Evolutionary conservation across 345 rosid species (phyloP).

Genomic region (sweet orange (Citrus sinensis)): DNA sequence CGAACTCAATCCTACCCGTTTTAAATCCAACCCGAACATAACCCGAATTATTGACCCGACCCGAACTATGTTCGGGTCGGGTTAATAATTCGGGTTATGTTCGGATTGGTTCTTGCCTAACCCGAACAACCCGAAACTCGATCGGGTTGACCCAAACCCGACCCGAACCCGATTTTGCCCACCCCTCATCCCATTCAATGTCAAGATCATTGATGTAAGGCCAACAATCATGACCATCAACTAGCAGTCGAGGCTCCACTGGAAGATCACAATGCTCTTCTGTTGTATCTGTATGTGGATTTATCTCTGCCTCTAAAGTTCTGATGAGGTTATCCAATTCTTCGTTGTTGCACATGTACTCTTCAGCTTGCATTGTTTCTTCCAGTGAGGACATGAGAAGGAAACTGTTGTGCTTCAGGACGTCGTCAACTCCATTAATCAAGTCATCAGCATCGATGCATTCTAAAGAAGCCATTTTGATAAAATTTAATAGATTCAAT

Average conservation of each 20-base stretch:
- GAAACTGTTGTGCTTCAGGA: slow-evolving; percentile 25
- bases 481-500: neutral
- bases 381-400: slow-evolving; percentile 35
- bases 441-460: neutral
- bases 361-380: slow-evolving; percentile 29
- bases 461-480: slow-evolving; percentile 23
- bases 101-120: no score
- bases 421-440: neutral
- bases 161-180: no score
- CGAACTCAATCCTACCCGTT: no score
- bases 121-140: no score
- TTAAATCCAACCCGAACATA: no score
- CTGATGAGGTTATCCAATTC: slow-evolving; percentile 38
- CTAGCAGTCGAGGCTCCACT: neutral
- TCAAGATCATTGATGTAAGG: neutral
- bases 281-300: slow-evolving; percentile 6
- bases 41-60: no score
- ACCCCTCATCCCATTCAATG: neutral
- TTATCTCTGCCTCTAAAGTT: slow-evolving; percentile 48
- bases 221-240: neutral
- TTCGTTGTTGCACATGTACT: slow-evolving; percentile 31
- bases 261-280: neutral
- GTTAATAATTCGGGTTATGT: no score
- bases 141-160: no score
- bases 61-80: no score